phyloP scores from a whole-genome alignment of 139 green algal genomes.

The Micractinium sp. region DNA sequence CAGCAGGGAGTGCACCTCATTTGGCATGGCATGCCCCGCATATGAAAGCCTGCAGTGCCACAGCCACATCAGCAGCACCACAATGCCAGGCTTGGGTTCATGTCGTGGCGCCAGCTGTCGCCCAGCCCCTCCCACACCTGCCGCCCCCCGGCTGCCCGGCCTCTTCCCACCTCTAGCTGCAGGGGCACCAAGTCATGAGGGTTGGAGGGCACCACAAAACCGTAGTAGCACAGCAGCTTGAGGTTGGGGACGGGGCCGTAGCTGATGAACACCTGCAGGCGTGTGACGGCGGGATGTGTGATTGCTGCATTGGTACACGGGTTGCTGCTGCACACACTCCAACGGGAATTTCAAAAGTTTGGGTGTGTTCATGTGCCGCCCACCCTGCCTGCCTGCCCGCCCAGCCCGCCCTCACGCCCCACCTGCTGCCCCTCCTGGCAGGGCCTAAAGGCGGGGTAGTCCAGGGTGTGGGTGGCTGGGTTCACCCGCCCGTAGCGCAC shows the following conservation, averaged over 20 bases:
- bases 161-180: slow-evolving; percentile 30
- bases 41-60: neutral
- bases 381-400: neutral
- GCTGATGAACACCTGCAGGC: slow-evolving; percentile 64
- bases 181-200: slow-evolving; percentile 62
- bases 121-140: neutral
- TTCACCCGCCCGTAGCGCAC: slow-evolving; percentile 72
- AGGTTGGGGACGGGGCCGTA: slow-evolving; percentile 77
- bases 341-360: too few relatives aligned
- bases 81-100: too few relatives aligned
- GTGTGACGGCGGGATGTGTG: neutral
- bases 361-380: neutral
- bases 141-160: neutral
- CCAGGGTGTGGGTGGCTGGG: slow-evolving; percentile 37
- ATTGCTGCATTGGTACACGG: neutral
- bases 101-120: too few relatives aligned
- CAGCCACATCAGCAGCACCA: neutral
- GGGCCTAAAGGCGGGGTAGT: slow-evolving; percentile 62
- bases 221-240: slow-evolving; percentile 84
- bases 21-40: neutral
- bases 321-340: neutral
- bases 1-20: neutral
- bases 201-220: slow-evolving; percentile 66
- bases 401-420: neutral
- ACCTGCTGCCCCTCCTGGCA: slow-evolving; percentile 46